phyloP scores from a whole-genome alignment of 441 rosid species.

The Erysimum pusillum region DNA sequence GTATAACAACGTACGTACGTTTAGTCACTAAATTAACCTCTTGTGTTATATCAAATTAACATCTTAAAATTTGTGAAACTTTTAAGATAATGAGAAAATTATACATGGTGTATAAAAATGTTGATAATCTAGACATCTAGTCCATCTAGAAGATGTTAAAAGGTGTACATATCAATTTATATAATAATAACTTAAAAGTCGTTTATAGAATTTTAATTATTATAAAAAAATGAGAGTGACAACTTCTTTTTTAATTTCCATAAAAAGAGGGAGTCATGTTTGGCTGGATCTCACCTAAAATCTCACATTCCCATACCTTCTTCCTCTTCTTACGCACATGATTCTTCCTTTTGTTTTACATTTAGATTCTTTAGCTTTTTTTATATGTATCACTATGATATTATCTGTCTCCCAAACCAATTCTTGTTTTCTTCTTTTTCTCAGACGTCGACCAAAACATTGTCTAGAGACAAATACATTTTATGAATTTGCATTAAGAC shows the following conservation, averaged over 20 bases:
- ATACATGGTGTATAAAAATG: not conserved
- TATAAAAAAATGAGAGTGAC: constrained; percentile 26
- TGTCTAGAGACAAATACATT: not conserved
- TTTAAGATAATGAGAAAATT: not conserved
- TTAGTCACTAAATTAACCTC: not conserved
- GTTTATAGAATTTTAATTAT: constrained; percentile 8
- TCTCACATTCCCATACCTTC: constrained; percentile 51
- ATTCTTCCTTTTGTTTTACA: constrained; percentile 27
- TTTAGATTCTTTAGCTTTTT: not conserved
- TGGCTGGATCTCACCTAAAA: constrained; percentile 52
- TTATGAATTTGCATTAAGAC: not conserved
- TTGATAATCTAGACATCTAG: constrained; percentile 11
- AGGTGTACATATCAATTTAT: not conserved
- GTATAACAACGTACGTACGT: not conserved
- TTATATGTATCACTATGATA: not conserved
- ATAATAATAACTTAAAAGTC: constrained; percentile 25
- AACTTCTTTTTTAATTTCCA: constrained; percentile 26
- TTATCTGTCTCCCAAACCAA: constrained; percentile 17
- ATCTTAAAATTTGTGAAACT: not conserved
- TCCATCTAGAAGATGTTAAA: constrained; percentile 39
- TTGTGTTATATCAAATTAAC: not conserved
- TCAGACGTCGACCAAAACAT: constrained; percentile 31
- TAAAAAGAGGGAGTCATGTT: constrained; percentile 45
- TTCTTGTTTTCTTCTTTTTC: constrained; percentile 1
- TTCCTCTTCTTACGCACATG: constrained; percentile 50